Evolutionary conservation across 164 flowering plant species (phyloP), one percentile per base, ranked within the genome.

Genomic region (Vitis rupestris): DNA sequence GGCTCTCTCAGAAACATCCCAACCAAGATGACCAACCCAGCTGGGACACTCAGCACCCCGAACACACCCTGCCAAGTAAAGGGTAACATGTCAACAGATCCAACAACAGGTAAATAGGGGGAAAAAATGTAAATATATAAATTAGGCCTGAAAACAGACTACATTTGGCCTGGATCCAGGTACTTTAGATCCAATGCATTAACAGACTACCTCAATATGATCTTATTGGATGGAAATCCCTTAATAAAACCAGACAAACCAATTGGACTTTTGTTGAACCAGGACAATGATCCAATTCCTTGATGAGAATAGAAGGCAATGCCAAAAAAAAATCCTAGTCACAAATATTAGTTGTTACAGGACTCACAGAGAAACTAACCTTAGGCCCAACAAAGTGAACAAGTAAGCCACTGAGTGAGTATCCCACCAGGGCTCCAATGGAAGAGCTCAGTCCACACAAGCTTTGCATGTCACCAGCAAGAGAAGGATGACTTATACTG

Each of bases 21-120:
- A 63, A 83, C 85, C 56, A 82, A 59, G 53, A 83, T 52, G 15
- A 87, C 83, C 48, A 87, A 82, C 52, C 69, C 86, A 68, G 83
- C 70, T 62, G 91, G 90, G 65, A 89, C 78, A 8, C 81, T 60
- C 65, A 87, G 74, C 75, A 89, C 54, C 60, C 94, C 91, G 68
- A 82, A 78, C 17, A 86, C 91, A 6, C 94, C 94, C 94, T 89
- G 61, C 69, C 58, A 74, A 67, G 17, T 13, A 19, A 56, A 48
- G 49, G 17, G 30, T 29, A 61, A 37, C 63, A 61, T 37, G 44
- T 37, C 44, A 37, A 37, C 44, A 3, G 44, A 37, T 37, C 44
- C 2, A 8, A 55, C 15, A 17, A 37, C 44, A 37, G 44, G 44
- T 37, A 37, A 37, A 37, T 37, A 37, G 44, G 7, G 44, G 7